Base-by-base conservation (phyloP, 2,329 filamentous ascomycete genomes). In the Clarireedia paspali region DNA sequence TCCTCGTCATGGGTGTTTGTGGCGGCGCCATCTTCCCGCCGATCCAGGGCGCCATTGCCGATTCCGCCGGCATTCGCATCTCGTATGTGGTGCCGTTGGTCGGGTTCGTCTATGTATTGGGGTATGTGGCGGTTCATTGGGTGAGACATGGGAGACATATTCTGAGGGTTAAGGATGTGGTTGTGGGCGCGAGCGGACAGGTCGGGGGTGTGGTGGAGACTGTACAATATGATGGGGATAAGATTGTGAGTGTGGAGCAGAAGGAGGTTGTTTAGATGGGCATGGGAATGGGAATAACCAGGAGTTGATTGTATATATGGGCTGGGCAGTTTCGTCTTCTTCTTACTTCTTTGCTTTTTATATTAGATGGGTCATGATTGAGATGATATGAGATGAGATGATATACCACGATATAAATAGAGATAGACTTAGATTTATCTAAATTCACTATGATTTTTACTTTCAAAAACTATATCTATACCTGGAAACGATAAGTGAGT, bases 11-110 rank as follows among this genome's bases (percentile, higher is more conserved):
- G 4, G 87, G 85, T 61, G 86, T 91, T 0, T 76, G 80, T 15
- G 88, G 88, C 14, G 88, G 88, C 56, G 88, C 88, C 2, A 78
- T 81, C 34, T 85, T 91, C 6, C 88, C 88, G 1, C 84, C 88
- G 0, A 74, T 91, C 34, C 79, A 86, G 2, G 88, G 87, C 36
- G 80, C 77, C 7, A 85, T 84, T 51, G 64, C 85, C 5, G 87
- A 91, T 61, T 62, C 69, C 5, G 70, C 64, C 45, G 65, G 62
- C 53, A 75, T 71, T 26, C 63, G 71, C 5, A 72, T 74, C 63
- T 74, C 72, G 14, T 75, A 75, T 63, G 54, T 75, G 24, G 73
- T 75, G 0, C 73, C 74, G 5, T 65, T 75, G 14, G 67, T 73
- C 52, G 73, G 73, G 23, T 76, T 76, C 63, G 55, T 71, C 36